These are phyloP conservation scores for Strobilomyces dryophilus DNA, from an alignment of 768 basidiomycete genomes.

Conservation along the genomic window DNA sequence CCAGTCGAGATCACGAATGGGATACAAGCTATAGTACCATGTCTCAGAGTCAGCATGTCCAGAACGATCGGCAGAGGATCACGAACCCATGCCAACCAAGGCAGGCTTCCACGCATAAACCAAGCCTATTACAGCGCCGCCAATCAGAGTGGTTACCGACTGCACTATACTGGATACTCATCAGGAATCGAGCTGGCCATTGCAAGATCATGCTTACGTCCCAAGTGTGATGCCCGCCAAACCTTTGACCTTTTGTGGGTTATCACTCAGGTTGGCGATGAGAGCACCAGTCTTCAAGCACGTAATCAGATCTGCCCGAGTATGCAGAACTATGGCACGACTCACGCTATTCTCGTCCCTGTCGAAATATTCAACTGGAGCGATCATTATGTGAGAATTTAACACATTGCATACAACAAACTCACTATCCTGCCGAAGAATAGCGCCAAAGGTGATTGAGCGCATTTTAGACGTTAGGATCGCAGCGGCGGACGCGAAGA, in stretches of 20 bases:
- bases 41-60: background rate
- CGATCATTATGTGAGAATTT: background rate
- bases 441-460: slow-evolving; percentile 66
- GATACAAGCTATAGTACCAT: slow-evolving; percentile 45
- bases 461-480: slow-evolving; percentile 68
- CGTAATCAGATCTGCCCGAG: background rate
- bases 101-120: slow-evolving; percentile 73
- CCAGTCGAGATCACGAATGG: slow-evolving; percentile 69
- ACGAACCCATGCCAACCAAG: slow-evolving; percentile 33
- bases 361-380: slow-evolving; percentile 80
- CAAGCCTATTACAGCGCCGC: slow-evolving; percentile 75
- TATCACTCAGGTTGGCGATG: slow-evolving; percentile 75
- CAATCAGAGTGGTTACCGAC: slow-evolving; percentile 59
- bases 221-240: slow-evolving; percentile 86
- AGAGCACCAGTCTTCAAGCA: slow-evolving; percentile 69
- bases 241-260: slow-evolving; percentile 87
- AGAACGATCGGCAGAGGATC: background rate
- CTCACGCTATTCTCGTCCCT: slow-evolving; percentile 74
- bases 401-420: background rate
- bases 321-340: background rate
- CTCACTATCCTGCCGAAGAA: slow-evolving; percentile 83
- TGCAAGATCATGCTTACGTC: background rate
- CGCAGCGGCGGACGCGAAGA: slow-evolving; percentile 67
- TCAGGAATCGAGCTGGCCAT: too few species aligned
- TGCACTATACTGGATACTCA: slow-evolving; percentile 49